Evolutionary conservation across 2,329 filamentous ascomycete genomes (phyloP), one percentile per base, ranked within the genome.

Genomic region (Alternaria brassicicola): DNA sequence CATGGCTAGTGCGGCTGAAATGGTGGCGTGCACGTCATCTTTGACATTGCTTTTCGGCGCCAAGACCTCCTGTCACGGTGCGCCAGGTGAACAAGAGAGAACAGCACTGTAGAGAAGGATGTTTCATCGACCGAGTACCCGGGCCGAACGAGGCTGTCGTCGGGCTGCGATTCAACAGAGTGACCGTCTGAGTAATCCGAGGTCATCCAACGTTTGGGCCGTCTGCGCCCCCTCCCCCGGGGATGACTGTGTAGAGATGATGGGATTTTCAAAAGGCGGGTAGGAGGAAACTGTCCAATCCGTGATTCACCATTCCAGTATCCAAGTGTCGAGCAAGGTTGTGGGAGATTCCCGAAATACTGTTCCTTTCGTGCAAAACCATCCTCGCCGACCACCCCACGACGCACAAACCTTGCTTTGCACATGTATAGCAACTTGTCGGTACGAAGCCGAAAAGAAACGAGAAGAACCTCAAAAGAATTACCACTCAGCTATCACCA

Each of bases 121-220:
- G 43, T 47, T 47, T 47, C 43, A 47, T 31, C 30, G 43, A 47
- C 43, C 43, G 30, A 47, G 30, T 47, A 13, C 36, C 15, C 36
- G 36, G 36, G 36, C 10, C 5, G 19, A 23, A 39, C 36, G 36
- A 35, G 43, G 43, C 43, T 25, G 26, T 9, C 12, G 15, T 6
- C 28, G 30, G 19, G 4, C 17, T 21, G 28, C 19, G 33, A 23
- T 39, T 23, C 19, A 3, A 23, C 13, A 13, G 23, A 3, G 19
- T 23, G 36, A 15, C 36, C 5, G 6, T 15, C 15, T 23, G 36
- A 15, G 36, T 23, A 6, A 23, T 23, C 19, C 9, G 12, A 15
- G 36, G 19, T 39, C 19, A 23, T 39, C 8, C 8, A 6, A 39
- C 19, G n/a, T 4, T 23, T 39, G 10, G 19, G 12, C 12, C 7